phyloP scores from a whole-genome alignment of 768 basidiomycete species.

The Coprinellus micaceus region DNA sequence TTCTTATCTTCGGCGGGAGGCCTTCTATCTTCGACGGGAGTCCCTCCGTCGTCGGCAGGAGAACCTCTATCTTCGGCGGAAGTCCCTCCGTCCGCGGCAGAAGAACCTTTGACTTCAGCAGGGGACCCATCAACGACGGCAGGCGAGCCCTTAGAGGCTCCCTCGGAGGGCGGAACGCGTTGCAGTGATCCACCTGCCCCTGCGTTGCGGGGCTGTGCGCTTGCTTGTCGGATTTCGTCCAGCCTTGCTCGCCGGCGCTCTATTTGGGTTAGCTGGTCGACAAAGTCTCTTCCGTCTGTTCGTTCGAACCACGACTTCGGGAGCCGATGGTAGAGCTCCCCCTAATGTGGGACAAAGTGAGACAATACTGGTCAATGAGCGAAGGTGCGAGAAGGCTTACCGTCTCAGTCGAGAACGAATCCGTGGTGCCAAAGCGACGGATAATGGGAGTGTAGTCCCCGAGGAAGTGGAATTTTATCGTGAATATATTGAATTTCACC shows the following conservation, averaged over 20 bases:
- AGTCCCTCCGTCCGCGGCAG: too few species aligned
- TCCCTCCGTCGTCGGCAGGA: too few species aligned
- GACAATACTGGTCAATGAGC: too few species aligned
- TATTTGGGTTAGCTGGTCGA: background rate
- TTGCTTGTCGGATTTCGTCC: background rate
- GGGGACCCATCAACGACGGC: too few species aligned
- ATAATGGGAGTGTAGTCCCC: constrained; percentile 29
- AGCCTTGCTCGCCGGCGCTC: background rate
- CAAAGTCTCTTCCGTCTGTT: background rate
- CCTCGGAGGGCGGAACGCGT: too few species aligned
- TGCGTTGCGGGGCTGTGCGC: background rate
- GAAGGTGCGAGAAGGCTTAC: constrained; percentile 18
- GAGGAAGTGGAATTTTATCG: constrained; percentile 32
- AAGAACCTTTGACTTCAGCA: too few species aligned
- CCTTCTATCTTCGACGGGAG: too few species aligned
- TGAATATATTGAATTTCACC: constrained; percentile 23
- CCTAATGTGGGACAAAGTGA: background rate
- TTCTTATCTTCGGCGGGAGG: too few species aligned
- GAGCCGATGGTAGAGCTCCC: background rate
- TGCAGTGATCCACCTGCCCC: background rate
- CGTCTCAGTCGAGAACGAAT: constrained; percentile 33
- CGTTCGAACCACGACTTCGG: background rate
- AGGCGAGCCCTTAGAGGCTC: too few species aligned
- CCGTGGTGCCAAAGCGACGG: constrained; percentile 26
- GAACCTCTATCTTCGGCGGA: too few species aligned